phyloP scores from a whole-genome alignment of 139 green algal genomes.

The Chlorella vulgaris region DNA sequence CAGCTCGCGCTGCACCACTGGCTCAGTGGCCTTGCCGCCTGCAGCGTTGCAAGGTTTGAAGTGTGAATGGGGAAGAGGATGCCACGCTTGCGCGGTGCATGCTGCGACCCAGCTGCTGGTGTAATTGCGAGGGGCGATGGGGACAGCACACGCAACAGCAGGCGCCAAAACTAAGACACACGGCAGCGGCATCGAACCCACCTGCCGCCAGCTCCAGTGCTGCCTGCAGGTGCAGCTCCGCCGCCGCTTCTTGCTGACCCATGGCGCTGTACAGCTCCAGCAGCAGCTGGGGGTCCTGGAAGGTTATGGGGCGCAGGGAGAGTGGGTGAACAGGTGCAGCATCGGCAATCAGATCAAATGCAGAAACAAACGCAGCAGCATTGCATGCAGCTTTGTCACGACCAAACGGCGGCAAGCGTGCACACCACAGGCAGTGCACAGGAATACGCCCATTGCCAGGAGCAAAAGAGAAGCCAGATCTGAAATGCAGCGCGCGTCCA shows the following conservation, averaged over 20 bases:
- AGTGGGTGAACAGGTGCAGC: too few relatives aligned
- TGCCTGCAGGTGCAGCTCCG: conserved; percentile 27
- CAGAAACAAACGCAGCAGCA: too few relatives aligned
- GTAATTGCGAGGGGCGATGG: too few relatives aligned
- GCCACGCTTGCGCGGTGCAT: too few relatives aligned
- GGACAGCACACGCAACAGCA: background rate
- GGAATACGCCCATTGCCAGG: too few relatives aligned
- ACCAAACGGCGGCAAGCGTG: too few relatives aligned
- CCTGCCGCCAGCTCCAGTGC: conserved; percentile 27
- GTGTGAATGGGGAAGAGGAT: background rate
- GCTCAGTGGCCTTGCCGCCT: conserved; percentile 8
- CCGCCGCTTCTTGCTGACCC: conserved; percentile 17
- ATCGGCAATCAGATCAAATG: too few relatives aligned
- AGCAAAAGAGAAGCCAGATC: too few relatives aligned
- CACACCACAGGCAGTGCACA: too few relatives aligned
- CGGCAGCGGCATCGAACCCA: background rate
- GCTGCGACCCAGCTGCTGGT: too few relatives aligned
- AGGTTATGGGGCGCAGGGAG: too few relatives aligned
- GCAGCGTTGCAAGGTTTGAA: background rate
- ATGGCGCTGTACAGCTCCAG: conserved; percentile 32
- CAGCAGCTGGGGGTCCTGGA: conserved; percentile 25
- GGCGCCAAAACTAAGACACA: background rate
- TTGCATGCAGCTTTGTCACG: too few relatives aligned
- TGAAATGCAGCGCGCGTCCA: background rate
- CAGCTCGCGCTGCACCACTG: conserved; percentile 33